Evolutionary conservation across 345 rosid species (phyloP), one percentile per base, ranked within the genome.

Genomic region (Brassica carinata): DNA sequence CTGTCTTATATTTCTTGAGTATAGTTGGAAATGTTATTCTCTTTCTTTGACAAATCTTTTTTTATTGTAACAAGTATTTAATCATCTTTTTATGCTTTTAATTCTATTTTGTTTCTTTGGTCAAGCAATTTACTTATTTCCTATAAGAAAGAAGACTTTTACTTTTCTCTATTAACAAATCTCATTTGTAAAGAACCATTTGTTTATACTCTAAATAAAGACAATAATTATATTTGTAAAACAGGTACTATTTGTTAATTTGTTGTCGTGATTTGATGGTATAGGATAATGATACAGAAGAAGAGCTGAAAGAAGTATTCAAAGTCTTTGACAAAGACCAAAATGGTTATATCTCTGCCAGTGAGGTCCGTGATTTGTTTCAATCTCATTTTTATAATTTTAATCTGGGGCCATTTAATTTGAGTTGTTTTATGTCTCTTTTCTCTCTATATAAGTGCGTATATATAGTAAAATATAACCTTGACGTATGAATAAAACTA

Each of bases 291-390:
- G 92, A 90, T 80, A 85, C 78, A 5, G 87, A 85, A 29, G 90
- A 86, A 11, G 92, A 87, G 53, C 43, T 89, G 34, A 86, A 78
- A 81, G 92, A 89, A 76, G 91, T 90, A 36, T 90, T 90, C 86
- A 85, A 80, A 81, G 89, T 90, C 63, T 89, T 90, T 83, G 91
- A 89, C 85, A 89, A 86, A 69, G 92, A 90, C 79, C 85, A 86
- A 82, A 89, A 90, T 81, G 94, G 94, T 64, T 87, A 69, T 63
- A 87, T 90, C 36, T 89, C 92, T 31, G 89, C 94, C 51, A 14
- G 57, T 62, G 92, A 90, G 94, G 94, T 90, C 33, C 58, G 61
- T 9, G 43, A 68, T 78, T 40, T 3, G 1, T 69, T 40, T 53
- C 19, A 53, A n/a, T 53, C 58, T 53, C 58, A 5, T 26, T 43